Evolutionary conservation across 2,329 filamentous ascomycete species (phyloP), one percentile per base, ranked within the genome.

Genomic region (Chlorencoelia australis): DNA sequence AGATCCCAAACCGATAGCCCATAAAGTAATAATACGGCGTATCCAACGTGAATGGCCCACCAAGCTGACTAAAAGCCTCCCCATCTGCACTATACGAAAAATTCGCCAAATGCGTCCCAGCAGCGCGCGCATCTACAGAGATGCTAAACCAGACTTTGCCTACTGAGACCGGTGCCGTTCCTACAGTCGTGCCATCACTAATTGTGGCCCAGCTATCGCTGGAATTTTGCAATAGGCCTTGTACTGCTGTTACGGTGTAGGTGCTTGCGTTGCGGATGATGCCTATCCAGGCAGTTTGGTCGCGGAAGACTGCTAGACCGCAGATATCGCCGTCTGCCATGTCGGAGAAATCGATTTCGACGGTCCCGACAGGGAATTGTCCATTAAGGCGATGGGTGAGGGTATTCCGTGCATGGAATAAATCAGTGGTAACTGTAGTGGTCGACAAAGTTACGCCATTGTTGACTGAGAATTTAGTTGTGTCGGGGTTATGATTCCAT

Each of bases 401-500:
- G 2, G 66, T 69, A 43, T 69, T 69, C 7, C 65, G 53, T 4
- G 66, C 65, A 0, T 50, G 46, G 39, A 61, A 69, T 2, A 75
- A 49, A 44, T 75, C 70, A 8, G 57, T 52, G 0, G 71, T 75
- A 1, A 73, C 62, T 0, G 64, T 69, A 2, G 66, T 66, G 1
- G 70, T 66, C 18, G 53, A 56, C 1, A 76, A 57, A 0, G 57
- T 60, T 3, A 76, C 46, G 1, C 67, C 66, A 20, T 63, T 55
- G 25, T 57, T 49, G 6, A 72, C 56, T 1, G 48, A 52, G 46
- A 56, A 76, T 7, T 62, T 65, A 8, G 51, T 56, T 1, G 53
- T 59, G 39, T 76, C 69, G 0, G 73, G 72, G 49, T 75, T 75
- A 44, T 76, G 73, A 47, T 76, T 77, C 71, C 71, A 77, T 50